These are phyloP conservation scores for Taphrina wiesneri DNA, from an alignment of 1,139 yeast species.

Conservation along the genomic window DNA sequence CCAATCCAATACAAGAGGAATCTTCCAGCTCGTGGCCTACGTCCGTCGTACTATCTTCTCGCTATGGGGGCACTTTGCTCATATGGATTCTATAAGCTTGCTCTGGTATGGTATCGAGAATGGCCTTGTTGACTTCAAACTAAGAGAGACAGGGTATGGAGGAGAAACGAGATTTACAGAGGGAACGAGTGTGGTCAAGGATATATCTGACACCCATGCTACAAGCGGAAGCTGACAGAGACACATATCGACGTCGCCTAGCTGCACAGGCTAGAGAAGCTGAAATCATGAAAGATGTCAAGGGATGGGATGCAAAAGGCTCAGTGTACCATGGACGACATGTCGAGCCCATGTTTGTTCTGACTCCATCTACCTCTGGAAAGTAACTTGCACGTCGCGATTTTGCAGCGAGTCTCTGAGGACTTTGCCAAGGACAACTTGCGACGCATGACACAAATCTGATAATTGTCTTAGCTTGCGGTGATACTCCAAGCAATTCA, in stretches of 20 bases:
- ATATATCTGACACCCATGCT: constrained; percentile 71
- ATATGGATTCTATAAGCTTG: constrained; percentile 70
- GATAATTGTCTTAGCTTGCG: too few species aligned
- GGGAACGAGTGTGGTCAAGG: constrained; percentile 80
- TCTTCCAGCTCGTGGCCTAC: constrained; percentile 79
- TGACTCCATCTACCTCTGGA: constrained; percentile 23
- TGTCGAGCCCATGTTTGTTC: constrained; percentile 24
- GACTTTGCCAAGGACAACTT: not conserved
- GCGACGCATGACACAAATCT: not conserved
- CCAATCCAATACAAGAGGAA: constrained; percentile 53
- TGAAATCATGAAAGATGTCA: constrained; percentile 60
- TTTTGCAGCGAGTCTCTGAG: too few species aligned
- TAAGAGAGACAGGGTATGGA: constrained; percentile 3
- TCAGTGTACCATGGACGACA: constrained; percentile 48
- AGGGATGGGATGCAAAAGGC: constrained; percentile 59
- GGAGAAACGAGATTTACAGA: constrained; percentile 57
- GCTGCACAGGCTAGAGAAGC: constrained; percentile 71
- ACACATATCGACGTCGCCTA: constrained; percentile 68
- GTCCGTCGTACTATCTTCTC: constrained; percentile 63
- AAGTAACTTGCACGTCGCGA: not conserved
- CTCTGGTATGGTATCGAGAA: constrained; percentile 46
- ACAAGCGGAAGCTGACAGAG: constrained; percentile 81
- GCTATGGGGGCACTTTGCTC: constrained; percentile 50
- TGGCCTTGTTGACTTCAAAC: not conserved
- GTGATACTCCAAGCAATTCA: too few species aligned